Evolutionary conservation across 1,139 yeast species (phyloP), one percentile per base, ranked within the genome.

Genomic region (Debaryomyces coudertii): DNA sequence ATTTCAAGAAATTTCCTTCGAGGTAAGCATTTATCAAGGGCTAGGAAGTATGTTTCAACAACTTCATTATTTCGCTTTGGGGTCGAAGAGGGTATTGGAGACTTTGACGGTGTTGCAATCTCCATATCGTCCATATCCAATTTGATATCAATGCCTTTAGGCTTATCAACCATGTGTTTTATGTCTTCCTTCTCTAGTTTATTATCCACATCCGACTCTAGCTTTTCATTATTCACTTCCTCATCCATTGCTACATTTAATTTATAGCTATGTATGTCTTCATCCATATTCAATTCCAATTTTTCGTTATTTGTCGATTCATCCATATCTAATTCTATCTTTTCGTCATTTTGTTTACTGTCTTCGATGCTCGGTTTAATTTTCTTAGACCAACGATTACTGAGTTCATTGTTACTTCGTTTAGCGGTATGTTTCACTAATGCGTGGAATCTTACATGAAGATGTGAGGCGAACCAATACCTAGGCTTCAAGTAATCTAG

Each of bases 391-490:
- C 8, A 28, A 33, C 15, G 25, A 18, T 12, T 15, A n/a, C 14
- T 7, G 35, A 9, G 18, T 12, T 42, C 42, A n/a, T 36, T 33
- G 7, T 41, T 28, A 18, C 27, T 22, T 20, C 43, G 25, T 22
- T 40, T 35, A 2, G 38, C 3, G 18, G 15, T 40, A 36, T 60
- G 60, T 5, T 47, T 49, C 7, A 72, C 69, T 3, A 29, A 46
- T 0, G 97, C 97, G 11, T 71, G 73, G 58, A 81, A 93, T 45
- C 71, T 70, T 1, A 86, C 92, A 65, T 93, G 99, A 48, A 93
- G 65, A 70, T 93, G 99, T 2, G 95, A 95, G 52, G 95, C 81
- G 51, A 88, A 80, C 99, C 98, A 93, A 62, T 79, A 74, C 18
- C 64, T 53, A 0, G 99, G 98, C 56, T 69, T 72, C 47, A 90